Conservation (phyloP, 768 basidiomycete genomes). For the Naematelia encephala region DNA sequence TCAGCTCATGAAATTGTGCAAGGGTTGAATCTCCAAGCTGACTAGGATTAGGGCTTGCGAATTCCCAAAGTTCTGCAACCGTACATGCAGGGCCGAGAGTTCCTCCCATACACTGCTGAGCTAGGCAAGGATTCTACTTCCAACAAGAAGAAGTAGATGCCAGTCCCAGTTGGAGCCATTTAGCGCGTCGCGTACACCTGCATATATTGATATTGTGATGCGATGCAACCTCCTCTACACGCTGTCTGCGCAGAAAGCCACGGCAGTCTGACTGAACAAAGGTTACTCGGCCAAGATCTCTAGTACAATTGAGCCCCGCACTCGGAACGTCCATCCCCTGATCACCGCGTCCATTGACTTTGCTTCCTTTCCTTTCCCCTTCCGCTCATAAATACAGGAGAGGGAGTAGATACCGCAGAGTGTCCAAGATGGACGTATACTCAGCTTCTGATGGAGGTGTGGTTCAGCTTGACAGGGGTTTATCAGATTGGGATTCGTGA, state of each 20-base stretch:
- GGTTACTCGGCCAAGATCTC: no score
- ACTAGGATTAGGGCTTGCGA: slow-evolving; percentile 67
- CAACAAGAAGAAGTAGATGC: slow-evolving; percentile 39
- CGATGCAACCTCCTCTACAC: no score
- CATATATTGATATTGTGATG: not conserved
- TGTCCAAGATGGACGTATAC: slow-evolving; percentile 27
- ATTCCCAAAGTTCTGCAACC: slow-evolving; percentile 87
- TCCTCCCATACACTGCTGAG: slow-evolving; percentile 54
- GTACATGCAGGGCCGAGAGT: slow-evolving; percentile 86
- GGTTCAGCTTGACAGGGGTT: slow-evolving; percentile 17
- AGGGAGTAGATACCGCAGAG: not conserved
- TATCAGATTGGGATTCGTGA: slow-evolving; percentile 34
- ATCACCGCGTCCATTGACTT: no score
- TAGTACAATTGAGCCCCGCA: no score
- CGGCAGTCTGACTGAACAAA: no score
- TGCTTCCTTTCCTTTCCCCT: no score
- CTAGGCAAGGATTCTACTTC: slow-evolving; percentile 48
- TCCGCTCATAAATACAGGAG: no score
- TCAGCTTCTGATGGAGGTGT: slow-evolving; percentile 32
- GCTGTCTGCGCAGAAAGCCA: no score
- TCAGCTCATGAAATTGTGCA: slow-evolving; percentile 52
- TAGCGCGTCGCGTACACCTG: not conserved
- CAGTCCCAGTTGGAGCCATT: not conserved
- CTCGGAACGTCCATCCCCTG: no score
- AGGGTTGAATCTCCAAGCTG: slow-evolving; percentile 8